Evolutionary conservation across 352 stramenopile genomes (phyloP), one percentile per base, ranked within the genome.

Genomic region (Phytophthora sojae): DNA sequence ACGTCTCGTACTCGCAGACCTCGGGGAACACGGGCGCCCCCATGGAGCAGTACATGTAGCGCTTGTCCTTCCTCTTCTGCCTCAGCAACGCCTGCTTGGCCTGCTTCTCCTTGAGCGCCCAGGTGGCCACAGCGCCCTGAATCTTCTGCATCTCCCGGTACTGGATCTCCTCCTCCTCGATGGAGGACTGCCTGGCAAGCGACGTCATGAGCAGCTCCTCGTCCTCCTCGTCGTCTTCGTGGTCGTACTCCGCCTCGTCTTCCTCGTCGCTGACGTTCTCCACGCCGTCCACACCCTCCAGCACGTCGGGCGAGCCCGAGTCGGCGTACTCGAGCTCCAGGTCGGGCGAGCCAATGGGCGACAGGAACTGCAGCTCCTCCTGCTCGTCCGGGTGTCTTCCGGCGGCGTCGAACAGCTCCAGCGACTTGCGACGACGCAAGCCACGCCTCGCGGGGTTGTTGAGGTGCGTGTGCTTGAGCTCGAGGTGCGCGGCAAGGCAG

Each of bases 331-430:
- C 75, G 3, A 79, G 26, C 26, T 67, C 67, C n/a, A 71, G 55
- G 8, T 64, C 45, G 0, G 29, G 49, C 4, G 71, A 71, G 21
- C 72, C 44, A 17, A 77, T 47, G 3, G 86, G 80, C 5, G 78
- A 88, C 52, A 82, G 70, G 51, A 90, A 91, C 47, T 92, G 79
- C 61, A 90, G 67, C 19, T 90, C 80, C 26, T 86, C 64, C 51
- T 81, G 69, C 11, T 79, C 69, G 6, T 32, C 49, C 6, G 45
- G 29, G 15, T 47, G 39, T 3, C 15, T 12, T 0, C 37, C 61
- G 0, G 54, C 29, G 0, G 56, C 61, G 50, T 81, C 69, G 37
- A 81, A 77, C 6, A 65, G 44, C 19, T 72, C 74, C 6, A 68
- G 61, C 39, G 69, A 75, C 49, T 67, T 59, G 56, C 74, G 59